Evolutionary conservation across 1,284 basidiomycete species (phyloP).

Genomic region (Ustilago shanxiensis): DNA sequence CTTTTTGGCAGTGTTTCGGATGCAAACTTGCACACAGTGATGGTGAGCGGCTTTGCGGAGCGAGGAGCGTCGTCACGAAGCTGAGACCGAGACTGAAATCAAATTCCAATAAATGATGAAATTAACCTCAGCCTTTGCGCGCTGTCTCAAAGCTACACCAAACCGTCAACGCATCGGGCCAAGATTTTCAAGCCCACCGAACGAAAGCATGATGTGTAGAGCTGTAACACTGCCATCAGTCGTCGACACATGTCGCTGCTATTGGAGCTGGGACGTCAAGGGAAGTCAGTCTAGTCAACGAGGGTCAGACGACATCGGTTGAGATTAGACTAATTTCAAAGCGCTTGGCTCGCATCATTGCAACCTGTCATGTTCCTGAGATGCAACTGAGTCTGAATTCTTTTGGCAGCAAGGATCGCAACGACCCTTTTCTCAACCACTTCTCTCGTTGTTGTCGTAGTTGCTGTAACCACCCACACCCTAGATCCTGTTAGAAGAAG

Average conservation of each 20-base stretch:
- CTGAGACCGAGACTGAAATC: constrained; percentile 10
- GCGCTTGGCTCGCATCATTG: constrained; percentile 2
- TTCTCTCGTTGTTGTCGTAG: no score
- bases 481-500: background rate
- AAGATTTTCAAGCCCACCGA: background rate
- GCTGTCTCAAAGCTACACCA: constrained; percentile 1
- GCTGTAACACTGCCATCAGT: background rate
- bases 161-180: constrained; percentile 3
- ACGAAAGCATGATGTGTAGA: background rate
- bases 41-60: constrained; percentile 10
- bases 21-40: constrained; percentile 1
- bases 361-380: constrained; percentile 8
- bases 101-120: background rate
- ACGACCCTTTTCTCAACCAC: no score
- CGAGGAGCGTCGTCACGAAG: background rate
- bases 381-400: constrained; percentile 12
- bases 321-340: no score
- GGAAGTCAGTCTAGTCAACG: background rate
- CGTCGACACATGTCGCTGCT: background rate
- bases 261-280: background rate
- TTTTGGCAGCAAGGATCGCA: background rate
- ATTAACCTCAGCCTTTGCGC: background rate
- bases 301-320: background rate
- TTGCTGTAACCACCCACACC: no score
- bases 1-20: background rate